Conservation (phyloP, 805 yeast genomes). For the Candida berthetii region DNA sequence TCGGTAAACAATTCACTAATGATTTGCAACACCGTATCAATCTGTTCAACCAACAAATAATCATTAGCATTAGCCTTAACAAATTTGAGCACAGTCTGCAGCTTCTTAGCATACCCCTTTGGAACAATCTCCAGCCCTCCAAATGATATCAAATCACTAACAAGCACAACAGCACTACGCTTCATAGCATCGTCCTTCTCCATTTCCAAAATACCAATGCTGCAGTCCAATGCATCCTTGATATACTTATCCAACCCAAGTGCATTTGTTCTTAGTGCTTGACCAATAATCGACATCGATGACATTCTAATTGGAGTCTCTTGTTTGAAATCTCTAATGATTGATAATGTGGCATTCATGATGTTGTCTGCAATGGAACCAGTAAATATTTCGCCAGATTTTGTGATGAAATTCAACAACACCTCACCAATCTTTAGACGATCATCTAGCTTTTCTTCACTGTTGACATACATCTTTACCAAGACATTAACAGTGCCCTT, state of each 20-base stretch:
- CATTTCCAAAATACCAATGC: constrained; percentile 65
- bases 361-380: constrained; percentile 38
- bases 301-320: constrained; percentile 77
- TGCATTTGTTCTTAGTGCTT: constrained; percentile 55
- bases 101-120: constrained; percentile 34
- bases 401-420: constrained; percentile 49
- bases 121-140: constrained; percentile 47
- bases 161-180: constrained; percentile 66
- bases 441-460: constrained; percentile 45
- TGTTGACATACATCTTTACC: constrained; percentile 30
- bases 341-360: constrained; percentile 33
- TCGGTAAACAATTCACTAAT: constrained; percentile 18
- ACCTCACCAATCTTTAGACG: constrained; percentile 83
- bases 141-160: constrained; percentile 50
- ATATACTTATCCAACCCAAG: constrained; percentile 42
- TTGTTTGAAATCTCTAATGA: constrained; percentile 27
- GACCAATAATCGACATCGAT: constrained; percentile 79
- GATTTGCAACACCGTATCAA: constrained; percentile 27
- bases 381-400: constrained; percentile 39
- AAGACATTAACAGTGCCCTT: constrained; percentile 32
- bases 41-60: constrained; percentile 54
- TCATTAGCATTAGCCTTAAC: constrained; percentile 45
- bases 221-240: constrained; percentile 63
- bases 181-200: constrained; percentile 53
- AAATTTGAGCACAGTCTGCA: constrained; percentile 37